Conservation (phyloP, 306 rosid genomes). For the Vigna nakashimae region DNA sequence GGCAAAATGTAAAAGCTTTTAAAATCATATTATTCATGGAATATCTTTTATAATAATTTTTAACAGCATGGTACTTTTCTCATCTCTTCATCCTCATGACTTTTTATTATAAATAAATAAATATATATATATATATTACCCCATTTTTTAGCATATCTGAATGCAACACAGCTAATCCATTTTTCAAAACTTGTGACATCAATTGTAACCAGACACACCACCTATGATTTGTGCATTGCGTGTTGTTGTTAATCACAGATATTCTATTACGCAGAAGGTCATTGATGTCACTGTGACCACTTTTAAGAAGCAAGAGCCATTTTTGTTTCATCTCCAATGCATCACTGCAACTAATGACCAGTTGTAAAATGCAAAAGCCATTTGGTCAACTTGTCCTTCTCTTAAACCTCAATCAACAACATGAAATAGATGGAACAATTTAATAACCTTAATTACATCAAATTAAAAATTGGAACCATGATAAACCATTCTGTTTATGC, state of each 20-base stretch:
- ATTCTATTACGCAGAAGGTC: slow-evolving; percentile 10
- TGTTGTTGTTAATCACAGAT: slow-evolving; percentile 4
- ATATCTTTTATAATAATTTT: neutral
- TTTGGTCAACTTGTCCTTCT: neutral
- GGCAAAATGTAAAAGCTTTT: neutral
- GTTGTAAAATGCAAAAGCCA: slow-evolving; percentile 8
- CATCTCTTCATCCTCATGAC: too few species aligned
- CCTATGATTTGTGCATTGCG: slow-evolving; percentile 36
- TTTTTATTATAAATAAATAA: too few species aligned
- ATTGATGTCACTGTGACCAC: neutral
- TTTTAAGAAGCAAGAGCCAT: neutral
- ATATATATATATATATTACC: neutral
- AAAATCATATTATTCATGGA: neutral
- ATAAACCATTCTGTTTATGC: neutral
- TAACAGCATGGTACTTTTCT: too few species aligned
- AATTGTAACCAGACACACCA: neutral
- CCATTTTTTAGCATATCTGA: neutral
- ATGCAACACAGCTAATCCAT: neutral
- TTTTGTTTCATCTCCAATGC: neutral
- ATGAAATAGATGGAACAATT: neutral
- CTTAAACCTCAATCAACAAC: neutral
- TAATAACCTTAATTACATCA: neutral
- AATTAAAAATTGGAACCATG: neutral
- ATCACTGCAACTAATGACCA: neutral
- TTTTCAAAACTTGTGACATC: slow-evolving; percentile 3